Percentiles rank a stretch among this genome's conserved stretches.
These are phyloP conservation scores for Populus davidiana DNA, from an alignment of 345 rosid species.

Conservation along the genomic window DNA sequence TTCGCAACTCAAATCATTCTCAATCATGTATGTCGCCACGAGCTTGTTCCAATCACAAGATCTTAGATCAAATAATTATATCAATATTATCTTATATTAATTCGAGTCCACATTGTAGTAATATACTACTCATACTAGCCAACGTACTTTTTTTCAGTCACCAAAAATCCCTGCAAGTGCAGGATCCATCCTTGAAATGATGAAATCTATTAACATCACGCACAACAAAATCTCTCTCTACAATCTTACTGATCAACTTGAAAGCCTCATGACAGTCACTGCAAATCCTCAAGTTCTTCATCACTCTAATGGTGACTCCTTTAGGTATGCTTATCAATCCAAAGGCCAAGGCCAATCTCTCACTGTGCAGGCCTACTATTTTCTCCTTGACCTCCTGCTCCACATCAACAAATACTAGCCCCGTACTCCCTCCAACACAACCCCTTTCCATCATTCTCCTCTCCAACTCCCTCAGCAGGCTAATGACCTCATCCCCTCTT, in stretches of 20 bases:
- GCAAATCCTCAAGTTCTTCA: conserved; percentile 79
- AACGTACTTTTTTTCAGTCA: background rate
- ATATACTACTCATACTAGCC: no score
- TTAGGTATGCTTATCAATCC: conserved; percentile 47
- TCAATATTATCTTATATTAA: no score
- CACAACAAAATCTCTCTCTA: conserved; percentile 55
- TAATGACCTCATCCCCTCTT: conserved; percentile 38
- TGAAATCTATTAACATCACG: conserved; percentile 80
- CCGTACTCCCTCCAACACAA: conserved; percentile 36
- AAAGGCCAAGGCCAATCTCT: conserved; percentile 63
- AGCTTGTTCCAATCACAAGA: no score
- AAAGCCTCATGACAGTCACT: conserved; percentile 67
- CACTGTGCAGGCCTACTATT: conserved; percentile 61
- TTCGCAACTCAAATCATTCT: no score
- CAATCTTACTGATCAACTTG: conserved; percentile 60
- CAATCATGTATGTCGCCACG: no score
- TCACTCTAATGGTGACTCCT: conserved; percentile 47
- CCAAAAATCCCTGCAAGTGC: conserved; percentile 69
- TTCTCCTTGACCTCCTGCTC: conserved; percentile 64
- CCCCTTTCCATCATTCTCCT: conserved; percentile 59
- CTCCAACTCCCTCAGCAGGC: conserved; percentile 50
- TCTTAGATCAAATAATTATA: no score
- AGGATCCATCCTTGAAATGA: conserved; percentile 51
- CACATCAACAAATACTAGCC: conserved; percentile 53
- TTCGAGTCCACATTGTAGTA: no score